Evolutionary conservation across 2,329 filamentous ascomycete genomes (phyloP).

Genomic region (Pseudonectria buxi): DNA sequence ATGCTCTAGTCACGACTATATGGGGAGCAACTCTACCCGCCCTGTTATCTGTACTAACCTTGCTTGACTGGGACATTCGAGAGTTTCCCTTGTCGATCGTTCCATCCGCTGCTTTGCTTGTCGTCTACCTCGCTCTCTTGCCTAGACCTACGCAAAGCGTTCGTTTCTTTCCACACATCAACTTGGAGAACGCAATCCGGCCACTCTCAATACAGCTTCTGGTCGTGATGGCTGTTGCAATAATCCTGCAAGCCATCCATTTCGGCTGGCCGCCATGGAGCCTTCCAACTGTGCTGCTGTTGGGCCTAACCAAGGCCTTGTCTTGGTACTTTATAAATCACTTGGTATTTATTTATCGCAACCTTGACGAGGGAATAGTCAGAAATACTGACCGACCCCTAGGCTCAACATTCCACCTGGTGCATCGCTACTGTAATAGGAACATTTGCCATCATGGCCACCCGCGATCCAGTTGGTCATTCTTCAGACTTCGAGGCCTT

Average conservation of each 20-base stretch:
- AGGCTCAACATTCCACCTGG: conserved; percentile 30
- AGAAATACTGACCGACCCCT: neutral
- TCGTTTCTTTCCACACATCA: conserved; percentile 1
- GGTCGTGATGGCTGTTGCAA: conserved; percentile 8
- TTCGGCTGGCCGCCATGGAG: no score
- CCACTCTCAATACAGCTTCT: conserved; percentile 18
- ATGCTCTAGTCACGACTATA: neutral
- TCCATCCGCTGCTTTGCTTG: conserved; percentile 22
- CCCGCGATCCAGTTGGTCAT: conserved; percentile 21
- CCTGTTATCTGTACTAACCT: conserved; percentile 4
- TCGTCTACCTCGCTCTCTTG: conserved; percentile 22
- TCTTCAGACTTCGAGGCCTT: conserved; percentile 20
- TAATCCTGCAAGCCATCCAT: conserved; percentile 11
- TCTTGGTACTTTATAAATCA: conserved; percentile 30
- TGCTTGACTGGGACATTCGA: conserved; percentile 23
- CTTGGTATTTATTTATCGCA: conserved; percentile 26
- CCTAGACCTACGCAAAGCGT: neutral
- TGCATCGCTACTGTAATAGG: conserved; percentile 18
- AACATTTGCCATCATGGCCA: conserved; percentile 27
- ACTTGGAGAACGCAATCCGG: conserved; percentile 19
- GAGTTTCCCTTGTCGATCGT: conserved; percentile 18
- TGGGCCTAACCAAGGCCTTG: conserved; percentile 25
- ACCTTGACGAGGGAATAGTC: accelerated
- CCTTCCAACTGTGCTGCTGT: conserved; percentile 4
- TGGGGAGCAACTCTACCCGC: conserved; percentile 1